A percentile compares a stretch with the other conserved stretches of the same genome.
Conservation (phyloP, 805 yeast species). For the Schwanniomyces sp. region DNA sequence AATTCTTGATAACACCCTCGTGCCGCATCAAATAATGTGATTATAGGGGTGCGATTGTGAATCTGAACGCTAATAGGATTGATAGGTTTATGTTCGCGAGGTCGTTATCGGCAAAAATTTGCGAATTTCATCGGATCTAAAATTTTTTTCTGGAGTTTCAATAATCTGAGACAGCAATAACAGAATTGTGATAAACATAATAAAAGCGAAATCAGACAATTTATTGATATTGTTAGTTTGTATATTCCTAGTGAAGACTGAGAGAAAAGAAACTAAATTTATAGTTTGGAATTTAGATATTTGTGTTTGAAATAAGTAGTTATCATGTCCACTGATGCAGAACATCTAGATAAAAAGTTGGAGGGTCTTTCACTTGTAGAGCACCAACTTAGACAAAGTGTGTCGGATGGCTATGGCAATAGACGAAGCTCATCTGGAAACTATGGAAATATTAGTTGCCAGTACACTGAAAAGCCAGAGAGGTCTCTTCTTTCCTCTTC, state of each 20-base stretch:
- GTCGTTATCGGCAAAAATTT: slow-evolving; percentile 5
- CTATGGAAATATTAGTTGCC: neutral
- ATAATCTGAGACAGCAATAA: neutral
- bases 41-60: neutral
- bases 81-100: neutral
- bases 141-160: neutral
- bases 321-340: slow-evolving; percentile 7
- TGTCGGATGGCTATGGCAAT: neutral
- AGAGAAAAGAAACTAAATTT: neutral
- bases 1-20: neutral
- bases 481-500: slow-evolving; percentile 27
- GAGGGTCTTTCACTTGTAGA: slow-evolving; percentile 10
- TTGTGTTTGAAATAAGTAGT: neutral
- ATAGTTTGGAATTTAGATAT: neutral
- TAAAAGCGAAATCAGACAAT: neutral
- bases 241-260: neutral
- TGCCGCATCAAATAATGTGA: neutral
- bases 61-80: neutral
- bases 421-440: neutral
- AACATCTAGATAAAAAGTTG: slow-evolving; percentile 9
- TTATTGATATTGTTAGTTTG: neutral
- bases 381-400: neutral
- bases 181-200: neutral
- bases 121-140: neutral
- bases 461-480: slow-evolving; percentile 7